Evolutionary conservation across 306 rosid genomes (phyloP), one percentile per base, ranked within the genome.

Genomic region (Leucaena leucocephala): DNA sequence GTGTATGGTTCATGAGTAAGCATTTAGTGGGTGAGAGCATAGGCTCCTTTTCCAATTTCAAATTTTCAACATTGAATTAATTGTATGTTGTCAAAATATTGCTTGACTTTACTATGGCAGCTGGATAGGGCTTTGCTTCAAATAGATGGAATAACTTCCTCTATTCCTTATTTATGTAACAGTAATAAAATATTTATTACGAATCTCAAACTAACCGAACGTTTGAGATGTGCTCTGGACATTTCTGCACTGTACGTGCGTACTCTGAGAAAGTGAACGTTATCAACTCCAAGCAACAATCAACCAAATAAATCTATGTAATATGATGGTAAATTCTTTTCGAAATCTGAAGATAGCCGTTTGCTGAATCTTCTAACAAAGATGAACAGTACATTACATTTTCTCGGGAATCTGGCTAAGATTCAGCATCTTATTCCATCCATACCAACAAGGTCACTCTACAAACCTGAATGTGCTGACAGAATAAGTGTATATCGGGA

Each of bases 1-100:
- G 21, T 50, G 44, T 15, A 49, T 14, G 45, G 19, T 4, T 27
- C 16, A 14, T 49, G 63, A 71, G 22, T 22, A 8, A 16, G 65
- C 48, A 72, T 59, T 45, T 34, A 66, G 62, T 63, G 72, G 38
- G 70, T 71, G 36, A 68, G 66, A 73, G 59, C 81, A 49, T 35
- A 59, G 54, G 33, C 27, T 27, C 73, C 52, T 2, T 68, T 62
- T 2, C 57, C 42, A 14, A 33, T 70, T 70, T 70, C 75, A 70
- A 70, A 70, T 43, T 46, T 45, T 46, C 75, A 70, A 27, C 17
- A 10, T 16, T n/a, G 67, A n/a, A 48, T 4, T 11, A 65, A 38
- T 21, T 42, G 71, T 16, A 33, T 22, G 52, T 36, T 54, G 2
- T 40, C 10, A 14, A 55, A 21, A 45, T 34, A 27, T 19, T 61